Evolutionary conservation across 2,329 filamentous ascomycete species (phyloP).

Genomic region (Phyllosticta citriasiana): DNA sequence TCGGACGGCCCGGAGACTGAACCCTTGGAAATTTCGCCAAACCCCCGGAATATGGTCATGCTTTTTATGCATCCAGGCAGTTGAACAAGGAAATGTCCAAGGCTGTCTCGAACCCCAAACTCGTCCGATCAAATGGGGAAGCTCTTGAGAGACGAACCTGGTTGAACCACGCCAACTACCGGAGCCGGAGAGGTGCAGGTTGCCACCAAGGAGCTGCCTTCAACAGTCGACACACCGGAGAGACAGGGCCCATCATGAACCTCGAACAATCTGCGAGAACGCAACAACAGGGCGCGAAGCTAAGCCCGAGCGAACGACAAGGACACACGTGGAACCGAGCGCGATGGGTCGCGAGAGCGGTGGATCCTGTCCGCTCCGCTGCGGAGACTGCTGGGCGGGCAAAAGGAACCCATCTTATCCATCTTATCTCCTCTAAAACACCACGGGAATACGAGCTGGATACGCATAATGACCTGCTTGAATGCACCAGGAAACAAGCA

Average conservation of each 20-base stretch:
- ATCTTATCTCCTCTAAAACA: background rate
- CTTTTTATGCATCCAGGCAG: background rate
- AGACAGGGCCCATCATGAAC: background rate
- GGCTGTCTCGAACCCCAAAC: background rate
- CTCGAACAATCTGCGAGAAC: background rate
- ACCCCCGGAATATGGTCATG: background rate
- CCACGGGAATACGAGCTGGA: background rate
- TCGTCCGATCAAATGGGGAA: background rate
- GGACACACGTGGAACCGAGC: background rate
- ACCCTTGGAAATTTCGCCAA: background rate
- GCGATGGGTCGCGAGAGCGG: background rate
- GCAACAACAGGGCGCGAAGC: background rate
- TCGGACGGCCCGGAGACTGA: background rate
- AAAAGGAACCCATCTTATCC: background rate
- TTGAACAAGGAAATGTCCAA: background rate
- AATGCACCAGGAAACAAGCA: background rate
- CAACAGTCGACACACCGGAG: background rate
- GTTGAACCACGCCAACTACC: background rate
- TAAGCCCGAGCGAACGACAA: background rate
- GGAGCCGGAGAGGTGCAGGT: background rate
- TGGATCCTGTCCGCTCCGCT: background rate
- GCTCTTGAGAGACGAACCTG: background rate
- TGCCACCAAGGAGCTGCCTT: background rate
- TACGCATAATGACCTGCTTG: background rate
- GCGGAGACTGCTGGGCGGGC: background rate